Conservation (phyloP, 148 eudicot genomes). For the Camellia lanceoleosa region DNA sequence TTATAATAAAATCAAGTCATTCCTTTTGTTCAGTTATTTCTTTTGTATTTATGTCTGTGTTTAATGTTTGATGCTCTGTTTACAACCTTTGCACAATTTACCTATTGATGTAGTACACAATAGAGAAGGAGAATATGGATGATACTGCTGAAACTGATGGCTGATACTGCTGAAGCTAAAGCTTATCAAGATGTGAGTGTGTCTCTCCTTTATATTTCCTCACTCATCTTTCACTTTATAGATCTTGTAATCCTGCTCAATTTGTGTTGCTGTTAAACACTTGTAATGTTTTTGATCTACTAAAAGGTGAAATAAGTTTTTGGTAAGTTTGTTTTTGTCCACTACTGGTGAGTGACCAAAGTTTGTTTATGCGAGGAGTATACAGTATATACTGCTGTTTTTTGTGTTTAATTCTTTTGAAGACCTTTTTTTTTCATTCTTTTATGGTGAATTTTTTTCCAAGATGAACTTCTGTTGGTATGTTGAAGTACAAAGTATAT, state of each 20-base stretch:
- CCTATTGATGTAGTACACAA: constrained; percentile 34
- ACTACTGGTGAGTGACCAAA: neutral
- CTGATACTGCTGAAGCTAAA: constrained; percentile 94
- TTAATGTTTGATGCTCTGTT: neutral
- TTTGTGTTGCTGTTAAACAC: neutral
- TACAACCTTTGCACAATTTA: neutral
- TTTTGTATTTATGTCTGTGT: neutral
- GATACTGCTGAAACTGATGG: too few relatives aligned
- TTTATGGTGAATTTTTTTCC: neutral
- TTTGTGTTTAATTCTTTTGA: neutral
- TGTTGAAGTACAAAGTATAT: neutral
- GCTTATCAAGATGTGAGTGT: too few relatives aligned
- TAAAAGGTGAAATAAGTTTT: neutral
- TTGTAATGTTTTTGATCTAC: neutral
- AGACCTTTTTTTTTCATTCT: constrained; percentile 3
- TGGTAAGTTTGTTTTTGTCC: neutral
- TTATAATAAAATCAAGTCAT: neutral
- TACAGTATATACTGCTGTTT: neutral
- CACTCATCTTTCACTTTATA: neutral
- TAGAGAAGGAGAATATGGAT: constrained; percentile 88
- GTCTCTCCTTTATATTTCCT: constrained; percentile 10
- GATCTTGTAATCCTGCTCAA: neutral
- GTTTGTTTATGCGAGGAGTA: constrained; percentile 3
- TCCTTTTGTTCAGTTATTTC: neutral
- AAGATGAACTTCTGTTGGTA: neutral